Conservation (phyloP, 352 stramenopile genomes). For the Phytophthora agathidicida region DNA sequence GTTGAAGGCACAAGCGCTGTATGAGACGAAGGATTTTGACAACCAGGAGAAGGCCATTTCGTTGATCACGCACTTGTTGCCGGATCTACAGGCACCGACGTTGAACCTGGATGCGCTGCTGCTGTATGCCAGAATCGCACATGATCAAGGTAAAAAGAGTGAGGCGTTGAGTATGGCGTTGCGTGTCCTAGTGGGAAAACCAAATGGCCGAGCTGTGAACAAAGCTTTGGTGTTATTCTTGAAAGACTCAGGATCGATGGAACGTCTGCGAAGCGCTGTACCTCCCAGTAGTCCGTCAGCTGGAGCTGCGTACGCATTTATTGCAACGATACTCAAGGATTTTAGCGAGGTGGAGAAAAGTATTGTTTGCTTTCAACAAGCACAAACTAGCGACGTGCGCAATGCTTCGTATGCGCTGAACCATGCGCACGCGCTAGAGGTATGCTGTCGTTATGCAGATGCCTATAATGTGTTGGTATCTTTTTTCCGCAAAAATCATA, state of each 20-base stretch:
- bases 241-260: slow-evolving; percentile 36
- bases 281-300: slow-evolving; percentile 46
- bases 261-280: slow-evolving; percentile 46
- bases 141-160: slow-evolving; percentile 61
- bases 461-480: slow-evolving; percentile 46
- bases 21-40: slow-evolving; percentile 40
- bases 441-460: slow-evolving; percentile 41
- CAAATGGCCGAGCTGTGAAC: slow-evolving; percentile 56
- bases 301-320: slow-evolving; percentile 73
- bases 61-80: slow-evolving; percentile 60
- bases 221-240: slow-evolving; percentile 57
- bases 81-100: slow-evolving; percentile 49
- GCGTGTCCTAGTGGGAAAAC: slow-evolving; percentile 59
- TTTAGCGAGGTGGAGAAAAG: slow-evolving; percentile 57
- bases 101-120: slow-evolving; percentile 74
- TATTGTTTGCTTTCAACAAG: slow-evolving; percentile 62
- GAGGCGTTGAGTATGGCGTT: slow-evolving; percentile 76
- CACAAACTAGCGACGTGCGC: slow-evolving; percentile 38
- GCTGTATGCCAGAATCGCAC: slow-evolving; percentile 64
- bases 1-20: slow-evolving; percentile 56
- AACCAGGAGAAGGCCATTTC: slow-evolving; percentile 64
- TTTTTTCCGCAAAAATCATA: slow-evolving; percentile 51
- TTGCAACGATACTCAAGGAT: slow-evolving; percentile 80
- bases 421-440: slow-evolving; percentile 65
- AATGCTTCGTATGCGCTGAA: slow-evolving; percentile 74